These are phyloP conservation scores for Eutrema yunnanense DNA, from an alignment of 345 rosid species.

Conservation along the genomic window DNA sequence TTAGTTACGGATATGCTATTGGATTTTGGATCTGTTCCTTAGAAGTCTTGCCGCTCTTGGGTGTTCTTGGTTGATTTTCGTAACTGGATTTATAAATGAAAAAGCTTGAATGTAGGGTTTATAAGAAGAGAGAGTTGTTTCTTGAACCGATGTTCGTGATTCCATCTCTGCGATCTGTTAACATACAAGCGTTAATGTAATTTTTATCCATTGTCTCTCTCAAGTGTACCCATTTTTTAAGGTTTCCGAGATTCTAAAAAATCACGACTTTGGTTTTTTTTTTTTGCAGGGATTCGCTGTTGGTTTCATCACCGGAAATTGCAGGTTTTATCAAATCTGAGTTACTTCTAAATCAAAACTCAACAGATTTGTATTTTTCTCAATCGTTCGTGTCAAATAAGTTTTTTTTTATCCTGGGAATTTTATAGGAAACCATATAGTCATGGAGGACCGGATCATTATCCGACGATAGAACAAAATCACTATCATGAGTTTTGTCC, in stretches of 20 bases:
- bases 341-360: slow-evolving; percentile 23
- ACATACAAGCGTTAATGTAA: slow-evolving; percentile 67
- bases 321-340: slow-evolving; percentile 61
- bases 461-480: no score
- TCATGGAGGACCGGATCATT: no score
- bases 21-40: no score
- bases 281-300: slow-evolving; percentile 60
- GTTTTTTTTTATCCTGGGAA: background rate
- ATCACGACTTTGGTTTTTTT: background rate
- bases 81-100: slow-evolving; percentile 92
- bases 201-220: background rate
- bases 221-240: no score
- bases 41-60: no score
- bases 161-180: slow-evolving; percentile 57
- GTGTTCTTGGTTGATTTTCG: slow-evolving; percentile 22
- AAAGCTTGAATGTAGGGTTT: slow-evolving; percentile 91
- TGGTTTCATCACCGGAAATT: slow-evolving; percentile 61
- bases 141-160: slow-evolving; percentile 39
- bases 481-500: slow-evolving; percentile 39
- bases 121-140: slow-evolving; percentile 57
- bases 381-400: background rate
- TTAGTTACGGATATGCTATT: no score
- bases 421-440: slow-evolving; percentile 38
- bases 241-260: background rate
- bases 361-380: background rate